A percentile compares a stretch with the other conserved stretches of the same genome.
Conservation (phyloP, 2,329 filamentous ascomycete species). For the Neonectria coccinea region DNA sequence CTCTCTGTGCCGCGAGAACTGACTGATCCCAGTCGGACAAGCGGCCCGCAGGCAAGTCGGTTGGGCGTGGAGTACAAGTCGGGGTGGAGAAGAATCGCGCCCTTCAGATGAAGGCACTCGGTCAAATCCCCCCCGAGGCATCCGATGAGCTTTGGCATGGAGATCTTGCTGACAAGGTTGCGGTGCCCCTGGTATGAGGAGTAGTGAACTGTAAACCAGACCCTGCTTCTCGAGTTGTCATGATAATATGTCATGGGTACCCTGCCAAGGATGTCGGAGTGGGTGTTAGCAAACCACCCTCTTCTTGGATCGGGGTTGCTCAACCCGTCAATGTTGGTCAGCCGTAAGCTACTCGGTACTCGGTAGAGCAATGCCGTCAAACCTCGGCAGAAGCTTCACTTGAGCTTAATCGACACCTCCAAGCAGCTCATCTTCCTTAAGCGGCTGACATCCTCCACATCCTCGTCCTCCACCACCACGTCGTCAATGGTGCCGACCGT, state of each 20-base stretch:
- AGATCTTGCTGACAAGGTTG: conserved; percentile 5
- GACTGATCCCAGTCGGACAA: not conserved
- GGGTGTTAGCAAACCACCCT: conserved; percentile 9
- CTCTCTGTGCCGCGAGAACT: not conserved
- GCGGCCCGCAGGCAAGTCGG: not conserved
- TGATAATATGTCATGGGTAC: conserved; percentile 3
- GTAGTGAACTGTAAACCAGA: not conserved
- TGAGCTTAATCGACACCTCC: conserved; percentile 61
- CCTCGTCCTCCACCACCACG: conserved; percentile 60
- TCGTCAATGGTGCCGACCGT: conserved; percentile 77
- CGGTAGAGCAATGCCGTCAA: not conserved
- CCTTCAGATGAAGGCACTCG: not conserved
- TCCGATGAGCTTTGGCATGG: not conserved
- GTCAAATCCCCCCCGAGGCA: not conserved
- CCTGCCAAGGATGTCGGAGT: not conserved
- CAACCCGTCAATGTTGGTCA: not conserved
- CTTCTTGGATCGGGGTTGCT: not conserved
- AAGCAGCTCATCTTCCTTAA: conserved; percentile 64
- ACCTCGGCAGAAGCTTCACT: conserved; percentile 48
- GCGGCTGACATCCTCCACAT: conserved; percentile 54
- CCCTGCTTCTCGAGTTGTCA: not conserved
- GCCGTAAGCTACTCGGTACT: not conserved
- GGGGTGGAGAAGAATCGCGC: not conserved
- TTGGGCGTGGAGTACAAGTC: not conserved
- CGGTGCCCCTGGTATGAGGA: not conserved